Percentiles rank a stretch among this genome's conserved stretches.
Conservation (phyloP, 2,329 filamentous ascomycete genomes). For the Periconia macrospinosa region DNA sequence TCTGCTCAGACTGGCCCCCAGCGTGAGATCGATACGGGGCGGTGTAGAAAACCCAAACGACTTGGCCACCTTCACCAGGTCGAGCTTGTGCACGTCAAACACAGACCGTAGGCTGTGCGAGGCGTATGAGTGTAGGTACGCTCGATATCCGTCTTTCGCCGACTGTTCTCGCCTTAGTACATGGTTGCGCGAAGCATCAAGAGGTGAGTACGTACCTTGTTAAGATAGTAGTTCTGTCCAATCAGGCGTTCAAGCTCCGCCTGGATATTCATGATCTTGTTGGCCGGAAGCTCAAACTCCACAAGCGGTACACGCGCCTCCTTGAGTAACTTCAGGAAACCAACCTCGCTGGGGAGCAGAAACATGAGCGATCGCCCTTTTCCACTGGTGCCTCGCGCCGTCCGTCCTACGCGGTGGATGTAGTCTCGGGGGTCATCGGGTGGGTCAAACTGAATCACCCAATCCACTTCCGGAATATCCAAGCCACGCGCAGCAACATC, state of each 20-base stretch:
- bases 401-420: conserved; percentile 87
- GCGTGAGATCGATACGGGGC: conserved; percentile 75
- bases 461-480: conserved; percentile 94
- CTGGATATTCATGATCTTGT: conserved; percentile 76
- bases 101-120: conserved; percentile 81
- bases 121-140: conserved; percentile 93
- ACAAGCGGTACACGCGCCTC: conserved; percentile 89
- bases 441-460: conserved; percentile 88
- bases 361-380: conserved; percentile 92
- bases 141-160: conserved; percentile 75
- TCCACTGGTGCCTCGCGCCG: conserved; percentile 78
- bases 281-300: conserved; percentile 84
- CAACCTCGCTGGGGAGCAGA: conserved; percentile 86
- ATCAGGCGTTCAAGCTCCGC: conserved; percentile 89
- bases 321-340: conserved; percentile 89
- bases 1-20: conserved; percentile 75
- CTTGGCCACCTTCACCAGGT: conserved; percentile 82
- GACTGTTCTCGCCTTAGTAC: conserved; percentile 46
- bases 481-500: conserved; percentile 94
- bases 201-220: conserved; percentile 62
- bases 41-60: conserved; percentile 78
- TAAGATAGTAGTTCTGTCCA: conserved; percentile 92
- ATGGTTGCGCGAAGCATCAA: background rate
- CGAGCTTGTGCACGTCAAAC: conserved; percentile 80
- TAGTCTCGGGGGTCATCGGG: conserved; percentile 78